A percentile compares a stretch with the other conserved stretches of the same genome.
phyloP scores from a whole-genome alignment of 129 eudicot genomes.

The Cynara cardunculus region DNA sequence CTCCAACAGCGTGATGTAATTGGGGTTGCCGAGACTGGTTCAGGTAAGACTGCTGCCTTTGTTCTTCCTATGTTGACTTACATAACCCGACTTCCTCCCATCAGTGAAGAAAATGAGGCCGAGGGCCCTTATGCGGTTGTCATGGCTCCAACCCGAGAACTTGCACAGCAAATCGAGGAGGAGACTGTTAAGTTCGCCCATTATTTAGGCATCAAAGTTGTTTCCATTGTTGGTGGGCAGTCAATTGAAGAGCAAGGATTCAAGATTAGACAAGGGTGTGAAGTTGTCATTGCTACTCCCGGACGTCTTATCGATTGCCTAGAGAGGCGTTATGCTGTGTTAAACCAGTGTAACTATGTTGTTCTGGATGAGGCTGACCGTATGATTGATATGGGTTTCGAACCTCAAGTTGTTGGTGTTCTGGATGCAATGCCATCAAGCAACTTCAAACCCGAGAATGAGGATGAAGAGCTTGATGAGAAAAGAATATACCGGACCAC shows the following conservation, averaged over 20 bases:
- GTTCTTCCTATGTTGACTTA: conserved; percentile 65
- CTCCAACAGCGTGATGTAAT: conserved; percentile 57
- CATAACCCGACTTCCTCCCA: conserved; percentile 53
- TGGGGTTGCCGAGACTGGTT: conserved; percentile 61
- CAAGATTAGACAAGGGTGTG: conserved; percentile 59
- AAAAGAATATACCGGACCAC: conserved; percentile 53
- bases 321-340: conserved; percentile 47
- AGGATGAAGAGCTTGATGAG: conserved; percentile 69
- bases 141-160: conserved; percentile 58
- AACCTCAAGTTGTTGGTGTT: conserved; percentile 54
- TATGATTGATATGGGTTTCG: conserved; percentile 65
- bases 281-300: conserved; percentile 61
- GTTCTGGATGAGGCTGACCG: conserved; percentile 68
- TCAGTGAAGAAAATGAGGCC: conserved; percentile 57
- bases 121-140: conserved; percentile 69
- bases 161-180: conserved; percentile 64
- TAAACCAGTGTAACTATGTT: conserved; percentile 59
- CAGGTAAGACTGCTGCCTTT: conserved; percentile 64
- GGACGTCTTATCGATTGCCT: conserved; percentile 55
- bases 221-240: conserved; percentile 61
- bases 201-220: conserved; percentile 52
- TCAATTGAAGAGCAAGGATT: conserved; percentile 65
- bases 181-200: conserved; percentile 61
- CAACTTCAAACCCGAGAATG: conserved; percentile 55
- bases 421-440: conserved; percentile 69